These are phyloP conservation scores for Penicillium sp. DNA, from an alignment of 2,329 filamentous ascomycete genomes.

Conservation along the genomic window DNA sequence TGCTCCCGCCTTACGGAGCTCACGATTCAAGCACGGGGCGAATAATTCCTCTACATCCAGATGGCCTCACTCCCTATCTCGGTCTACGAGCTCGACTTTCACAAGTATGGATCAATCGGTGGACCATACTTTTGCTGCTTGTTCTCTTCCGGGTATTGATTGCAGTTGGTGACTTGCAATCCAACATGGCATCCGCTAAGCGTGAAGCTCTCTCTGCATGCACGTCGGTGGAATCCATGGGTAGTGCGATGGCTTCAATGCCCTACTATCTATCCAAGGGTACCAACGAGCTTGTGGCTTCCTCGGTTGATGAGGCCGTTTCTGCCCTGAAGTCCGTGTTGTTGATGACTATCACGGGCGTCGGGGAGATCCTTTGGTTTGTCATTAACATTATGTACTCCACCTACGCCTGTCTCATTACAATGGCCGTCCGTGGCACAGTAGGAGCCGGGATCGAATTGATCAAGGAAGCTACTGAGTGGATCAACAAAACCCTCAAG, in stretches of 20 bases:
- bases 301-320: constrained; percentile 76
- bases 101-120: constrained; percentile 96
- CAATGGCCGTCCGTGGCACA: constrained; percentile 75
- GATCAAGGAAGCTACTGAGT: constrained; percentile 59
- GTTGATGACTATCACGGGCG: constrained; percentile 72
- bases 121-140: constrained; percentile 86
- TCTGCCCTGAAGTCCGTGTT: constrained; percentile 76
- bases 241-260: constrained; percentile 96
- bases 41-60: constrained; percentile 60
- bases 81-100: constrained; percentile 85
- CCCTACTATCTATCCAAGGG: constrained; percentile 89
- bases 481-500: constrained; percentile 57
- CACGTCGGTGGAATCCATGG: constrained; percentile 85
- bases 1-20: constrained; percentile 42
- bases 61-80: constrained; percentile 83
- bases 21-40: constrained; percentile 52
- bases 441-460: constrained; percentile 66
- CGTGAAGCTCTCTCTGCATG: constrained; percentile 83
- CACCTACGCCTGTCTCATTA: constrained; percentile 87
- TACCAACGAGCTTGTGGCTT: constrained; percentile 80
- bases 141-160: constrained; percentile 79
- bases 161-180: constrained; percentile 68
- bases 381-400: constrained; percentile 87
- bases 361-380: constrained; percentile 87
- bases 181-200: constrained; percentile 73